These are phyloP conservation scores for Elongisporangium senticosum DNA, from an alignment of 352 stramenopile genomes.

Conservation along the genomic window DNA sequence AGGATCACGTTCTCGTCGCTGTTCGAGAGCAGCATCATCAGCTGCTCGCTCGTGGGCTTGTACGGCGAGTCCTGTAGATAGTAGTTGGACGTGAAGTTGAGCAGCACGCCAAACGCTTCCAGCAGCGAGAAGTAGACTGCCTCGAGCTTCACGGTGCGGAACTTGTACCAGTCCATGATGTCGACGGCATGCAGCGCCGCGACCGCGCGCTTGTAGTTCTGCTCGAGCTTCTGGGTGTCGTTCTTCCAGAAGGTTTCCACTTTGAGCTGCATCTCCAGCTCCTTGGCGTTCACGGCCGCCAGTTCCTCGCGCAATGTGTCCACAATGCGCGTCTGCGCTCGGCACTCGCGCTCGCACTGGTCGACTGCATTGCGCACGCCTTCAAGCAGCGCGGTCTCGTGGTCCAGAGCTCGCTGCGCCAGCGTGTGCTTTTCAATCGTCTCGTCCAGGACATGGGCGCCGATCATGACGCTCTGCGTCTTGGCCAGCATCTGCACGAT, in stretches of 20 bases:
- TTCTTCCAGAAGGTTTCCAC: constrained; percentile 76
- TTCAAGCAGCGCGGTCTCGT: constrained; percentile 28
- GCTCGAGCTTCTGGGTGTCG: constrained; percentile 44
- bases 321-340: constrained; percentile 24
- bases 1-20: constrained; percentile 77
- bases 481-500: constrained; percentile 73
- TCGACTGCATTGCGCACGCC: constrained; percentile 49
- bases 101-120: constrained; percentile 56
- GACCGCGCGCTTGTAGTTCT: constrained; percentile 60
- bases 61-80: constrained; percentile 37
- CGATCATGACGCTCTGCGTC: constrained; percentile 68
- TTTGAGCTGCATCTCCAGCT: constrained; percentile 73
- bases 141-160: constrained; percentile 61
- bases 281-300: constrained; percentile 36
- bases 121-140: constrained; percentile 49
- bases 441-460: constrained; percentile 55
- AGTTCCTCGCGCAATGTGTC: constrained; percentile 27
- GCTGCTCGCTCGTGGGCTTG: constrained; percentile 46
- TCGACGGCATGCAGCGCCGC: constrained; percentile 39
- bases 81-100: constrained; percentile 73
- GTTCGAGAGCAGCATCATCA: constrained; percentile 63
- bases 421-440: constrained; percentile 32
- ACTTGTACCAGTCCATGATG: constrained; percentile 68
- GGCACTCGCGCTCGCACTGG: constrained; percentile 29
- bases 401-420: constrained; percentile 11